Base-by-base conservation (phyloP, 495 filamentous ascomycete genomes). In the Aspergillus carlsbadensis region DNA sequence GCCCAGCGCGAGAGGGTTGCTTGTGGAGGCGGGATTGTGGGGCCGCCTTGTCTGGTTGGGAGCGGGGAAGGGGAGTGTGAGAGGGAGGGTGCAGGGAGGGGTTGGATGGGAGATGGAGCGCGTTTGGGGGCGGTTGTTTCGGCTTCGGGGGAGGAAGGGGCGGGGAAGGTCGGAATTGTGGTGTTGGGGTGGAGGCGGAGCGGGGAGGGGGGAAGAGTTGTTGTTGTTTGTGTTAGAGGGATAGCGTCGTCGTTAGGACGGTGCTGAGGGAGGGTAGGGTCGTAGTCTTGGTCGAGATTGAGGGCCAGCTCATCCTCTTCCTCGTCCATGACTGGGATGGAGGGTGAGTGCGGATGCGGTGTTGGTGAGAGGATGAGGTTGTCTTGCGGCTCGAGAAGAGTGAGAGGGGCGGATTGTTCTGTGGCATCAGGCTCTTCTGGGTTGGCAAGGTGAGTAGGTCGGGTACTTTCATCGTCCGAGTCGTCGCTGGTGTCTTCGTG, bases 251-350 rank as follows among this genome's bases (percentile, higher is more conserved):
- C 66, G 42, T 84, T 81, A 5, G 84, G 86, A 35, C 86, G 79
- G 66, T 87, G 83, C 60, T 90, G 88, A 10, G 87, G 88, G 51
- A 90, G 77, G 13, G 87, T 90, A 10, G 86, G 88, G 61, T 90
- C 87, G 35, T 78, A 76, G 43, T 54, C 48, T 0, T 42, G 26
- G 33, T 36, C 22, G 33, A 50, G 47, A 8, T 54, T n/a, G 0
- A 45, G 22, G 24, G 37, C 14, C 14, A 45, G 21, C 47, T 62
- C 70, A 52, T 65, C 65, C 18, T 29, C 26, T 4, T 29, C 26
- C 26, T 62, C 69, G 52, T 65, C 65, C n/a, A 46, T 62, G 49
- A 41, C 62, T 37, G 47, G 65, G 22, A 52, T 50, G 10, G 45
- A 42, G 15, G 58, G 44, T 18, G 45, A 42, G 15, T 58, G 44